Percentiles rank a stretch among this genome's conserved stretches.
These are phyloP conservation scores for Cronartium quercuum DNA, from an alignment of 1,284 basidiomycete species.

Conservation along the genomic window DNA sequence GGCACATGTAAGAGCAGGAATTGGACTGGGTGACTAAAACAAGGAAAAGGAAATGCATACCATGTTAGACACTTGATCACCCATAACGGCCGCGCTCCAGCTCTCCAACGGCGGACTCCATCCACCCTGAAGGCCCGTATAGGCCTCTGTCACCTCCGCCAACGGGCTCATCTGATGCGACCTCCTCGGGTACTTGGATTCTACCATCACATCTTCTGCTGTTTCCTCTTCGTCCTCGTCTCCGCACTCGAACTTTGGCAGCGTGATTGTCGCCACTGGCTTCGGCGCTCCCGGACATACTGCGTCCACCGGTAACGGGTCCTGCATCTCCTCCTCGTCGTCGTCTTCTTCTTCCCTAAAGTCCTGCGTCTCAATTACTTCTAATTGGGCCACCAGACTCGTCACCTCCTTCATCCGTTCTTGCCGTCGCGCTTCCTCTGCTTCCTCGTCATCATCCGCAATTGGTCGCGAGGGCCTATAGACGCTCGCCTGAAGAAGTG, in stretches of 20 bases:
- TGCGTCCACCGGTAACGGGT: constrained; percentile 16
- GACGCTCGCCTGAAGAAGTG: not conserved
- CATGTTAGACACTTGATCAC: not conserved
- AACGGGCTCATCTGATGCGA: constrained; percentile 15
- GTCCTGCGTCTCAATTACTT: not conserved
- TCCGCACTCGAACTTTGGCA: constrained; percentile 20
- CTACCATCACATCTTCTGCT: not conserved
- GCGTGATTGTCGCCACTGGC: constrained; percentile 1
- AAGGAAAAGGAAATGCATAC: not conserved
- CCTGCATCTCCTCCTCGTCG: not conserved
- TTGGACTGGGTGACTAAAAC: not conserved
- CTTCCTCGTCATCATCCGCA: too few species aligned
- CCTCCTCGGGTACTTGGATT: not conserved
- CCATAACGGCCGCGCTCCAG: not conserved
- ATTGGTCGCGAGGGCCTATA: not conserved
- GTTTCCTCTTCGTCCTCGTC: constrained; percentile 2
- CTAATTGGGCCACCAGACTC: not conserved
- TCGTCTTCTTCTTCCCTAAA: not conserved
- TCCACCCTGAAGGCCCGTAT: constrained; percentile 33
- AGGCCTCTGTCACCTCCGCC: constrained; percentile 38
- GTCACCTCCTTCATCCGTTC: not conserved
- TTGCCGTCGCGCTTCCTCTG: not conserved
- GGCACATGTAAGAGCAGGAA: not conserved
- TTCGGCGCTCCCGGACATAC: constrained; percentile 29
- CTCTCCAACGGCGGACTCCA: constrained; percentile 29